Base-by-base conservation (phyloP, 148 eudicot genomes). In the Rhododendron molle region DNA sequence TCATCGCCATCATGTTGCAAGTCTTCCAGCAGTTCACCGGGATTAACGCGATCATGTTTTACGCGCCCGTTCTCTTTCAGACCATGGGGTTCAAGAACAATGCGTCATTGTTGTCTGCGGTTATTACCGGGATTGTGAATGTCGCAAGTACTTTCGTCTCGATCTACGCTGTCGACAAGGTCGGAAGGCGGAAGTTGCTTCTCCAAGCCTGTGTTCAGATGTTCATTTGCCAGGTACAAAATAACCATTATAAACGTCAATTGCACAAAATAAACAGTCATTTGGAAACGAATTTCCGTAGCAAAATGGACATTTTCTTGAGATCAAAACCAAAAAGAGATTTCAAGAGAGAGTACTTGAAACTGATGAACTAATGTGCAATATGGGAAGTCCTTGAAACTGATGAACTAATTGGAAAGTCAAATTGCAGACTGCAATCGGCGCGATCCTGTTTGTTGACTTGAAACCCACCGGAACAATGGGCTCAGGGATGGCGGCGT, bases 21-120 rank as follows among this genome's bases (percentile, higher is more conserved):
- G 83, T 93, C 0, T 93, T 93, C 87, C 95, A 93, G 74, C 95
- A 93, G 74, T 76, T 92, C 49, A 93, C 95, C 0, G 95, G 95
- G 50, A 93, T 93, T 18, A 93, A 93, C 54, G 95, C 93, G 1
- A 86, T 93, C n/a, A 93, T 93, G 95, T 93, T 93, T 72, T 93
- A 93, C 72, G 92, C 93, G 4, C 95, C 93, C 0, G 90, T 93
- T 0, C 32, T 93, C 71, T 93, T 93, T 83, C 93, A 90, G 20
- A 93, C 95, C 7, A 32, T 93, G 40, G 93, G 95, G 13, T 90
- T 93, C 85, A 87, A 89, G 82, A 67, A 50, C 74, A 82, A 90
- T 14, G 95, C 89, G 1, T 86, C 93, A 2, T 80, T 93, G 79
- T 79, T 91, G 65, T 91, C 95, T 0, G 81, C 95, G 18, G 89